These are phyloP conservation scores for Cladophialophora yegresii DNA, from an alignment of 2,329 filamentous ascomycete species.

Conservation along the genomic window DNA sequence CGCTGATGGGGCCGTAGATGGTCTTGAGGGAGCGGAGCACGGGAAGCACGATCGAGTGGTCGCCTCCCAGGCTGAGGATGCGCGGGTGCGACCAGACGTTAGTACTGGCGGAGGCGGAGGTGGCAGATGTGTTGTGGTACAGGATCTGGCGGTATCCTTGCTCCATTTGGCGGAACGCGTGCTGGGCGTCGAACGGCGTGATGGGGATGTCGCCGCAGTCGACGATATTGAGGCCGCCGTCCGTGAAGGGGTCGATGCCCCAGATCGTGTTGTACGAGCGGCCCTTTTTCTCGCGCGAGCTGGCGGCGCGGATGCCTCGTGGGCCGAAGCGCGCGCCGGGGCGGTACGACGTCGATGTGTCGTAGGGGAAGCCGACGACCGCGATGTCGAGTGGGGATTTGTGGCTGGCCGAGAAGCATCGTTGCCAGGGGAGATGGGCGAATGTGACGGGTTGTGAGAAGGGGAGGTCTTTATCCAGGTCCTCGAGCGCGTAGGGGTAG, in stretches of 20 bases:
- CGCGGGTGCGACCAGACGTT: constrained; percentile 68
- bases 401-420: constrained; percentile 37
- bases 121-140: constrained; percentile 66
- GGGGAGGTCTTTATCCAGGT: constrained; percentile 40
- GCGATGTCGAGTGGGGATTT: constrained; percentile 38
- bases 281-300: constrained; percentile 39
- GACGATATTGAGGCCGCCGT: constrained; percentile 58
- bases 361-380: constrained; percentile 42
- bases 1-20: constrained; percentile 68
- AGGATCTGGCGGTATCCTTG: constrained; percentile 77
- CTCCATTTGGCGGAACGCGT: constrained; percentile 80
- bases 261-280: constrained; percentile 39
- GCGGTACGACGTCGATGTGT: constrained; percentile 41
- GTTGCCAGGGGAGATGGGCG: constrained; percentile 38
- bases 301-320: constrained; percentile 40
- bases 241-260: constrained; percentile 38
- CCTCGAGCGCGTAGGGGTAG: constrained; percentile 36
- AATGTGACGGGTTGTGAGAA: constrained; percentile 41
- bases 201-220: constrained; percentile 85
- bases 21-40: constrained; percentile 61
- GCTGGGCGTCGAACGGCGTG: constrained; percentile 82
- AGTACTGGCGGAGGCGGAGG: background rate
- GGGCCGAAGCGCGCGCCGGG: constrained; percentile 42
- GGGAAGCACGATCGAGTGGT: constrained; percentile 49
- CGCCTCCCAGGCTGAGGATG: constrained; percentile 68